phyloP scores from a whole-genome alignment of 306 rosid genomes.

The Inga leiocalycina region DNA sequence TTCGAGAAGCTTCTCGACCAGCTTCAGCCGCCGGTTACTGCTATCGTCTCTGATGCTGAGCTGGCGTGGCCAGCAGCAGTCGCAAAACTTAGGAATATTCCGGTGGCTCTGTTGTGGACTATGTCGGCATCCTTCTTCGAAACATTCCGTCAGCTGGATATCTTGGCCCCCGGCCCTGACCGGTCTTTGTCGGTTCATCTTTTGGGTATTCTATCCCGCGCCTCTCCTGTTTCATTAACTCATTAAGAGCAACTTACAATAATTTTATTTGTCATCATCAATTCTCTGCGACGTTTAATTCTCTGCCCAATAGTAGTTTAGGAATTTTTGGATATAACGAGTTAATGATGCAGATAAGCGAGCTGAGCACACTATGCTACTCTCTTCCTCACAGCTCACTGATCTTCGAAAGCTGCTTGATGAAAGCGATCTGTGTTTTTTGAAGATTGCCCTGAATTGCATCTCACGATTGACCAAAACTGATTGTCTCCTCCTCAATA shows the following conservation, averaged over 20 bases:
- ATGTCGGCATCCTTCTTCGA: conserved; percentile 33
- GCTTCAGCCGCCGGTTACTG: conserved; percentile 41
- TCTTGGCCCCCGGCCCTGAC: background rate
- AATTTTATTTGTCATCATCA: too few relatives aligned
- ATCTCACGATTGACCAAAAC: conserved; percentile 42
- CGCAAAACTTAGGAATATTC: conserved; percentile 43
- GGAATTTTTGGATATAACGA: background rate
- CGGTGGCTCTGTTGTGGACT: conserved; percentile 50
- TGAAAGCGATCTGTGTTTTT: conserved; percentile 29
- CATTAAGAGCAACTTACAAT: too few relatives aligned
- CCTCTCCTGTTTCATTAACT: background rate
- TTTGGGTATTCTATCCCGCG: background rate
- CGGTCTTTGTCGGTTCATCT: background rate
- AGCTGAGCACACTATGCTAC: conserved; percentile 37
- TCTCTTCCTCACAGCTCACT: conserved; percentile 37
- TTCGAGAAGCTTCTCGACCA: conserved; percentile 49
- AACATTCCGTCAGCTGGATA: background rate
- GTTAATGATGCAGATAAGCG: conserved; percentile 26
- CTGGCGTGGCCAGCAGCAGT: conserved; percentile 40
- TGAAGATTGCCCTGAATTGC: conserved; percentile 41
- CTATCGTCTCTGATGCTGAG: conserved; percentile 34
- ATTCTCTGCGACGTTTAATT: too few relatives aligned
- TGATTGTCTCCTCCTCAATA: conserved; percentile 46
- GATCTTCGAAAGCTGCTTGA: conserved; percentile 39
- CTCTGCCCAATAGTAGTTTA: background rate